Evolutionary conservation across 2,329 filamentous ascomycete genomes (phyloP), one percentile per base, ranked within the genome.

Genomic region (Arthrobotrys iridis): DNA sequence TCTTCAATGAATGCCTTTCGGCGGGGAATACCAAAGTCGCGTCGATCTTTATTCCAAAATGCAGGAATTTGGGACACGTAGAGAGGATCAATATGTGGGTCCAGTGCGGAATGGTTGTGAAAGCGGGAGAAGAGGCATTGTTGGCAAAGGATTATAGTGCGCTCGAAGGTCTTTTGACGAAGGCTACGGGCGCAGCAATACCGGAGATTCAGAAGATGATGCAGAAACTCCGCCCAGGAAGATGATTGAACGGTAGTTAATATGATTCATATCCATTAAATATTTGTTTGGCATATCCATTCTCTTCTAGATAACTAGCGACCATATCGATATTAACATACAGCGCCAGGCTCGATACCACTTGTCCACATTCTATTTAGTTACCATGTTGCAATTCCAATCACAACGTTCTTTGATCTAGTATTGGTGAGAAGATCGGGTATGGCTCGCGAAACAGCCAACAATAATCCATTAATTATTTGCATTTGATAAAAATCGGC

Each of bases 1-100:
- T 96, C 83, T 97, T 92, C 85, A 96, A 95, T 80, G 90, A 96
- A 79, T 89, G 92, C 26, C 85, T 98, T 0, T 89, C 91, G 50
- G 95, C 95, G 0, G 95, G 95, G 48, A 98, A 98, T 81, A 90
- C 92, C 3, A 91, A 93, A 76, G 86, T 97, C 13, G 95, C 95
- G 0, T 88, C 90, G 0, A 82, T 88, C 3, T 98, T 97, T 82
- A 89, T 98, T 59, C 89, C 92, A 1, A 98, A 98, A 82, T 97
- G 93, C 84, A 90, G 89, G 13, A 85, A 86, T 65, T 81, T 96
- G 50, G 86, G 89, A 46, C 85, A 87, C 0, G 86, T 88, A 1
- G 91, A 93, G 79, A 85, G 90, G 2, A 90, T 97, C 65, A 88
- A 90, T 78, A 97, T 99, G 94, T 99, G 93, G 87, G 89, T 96